These are phyloP conservation scores for Amanita jacksonii DNA, from an alignment of 768 basidiomycete genomes.

Conservation along the genomic window DNA sequence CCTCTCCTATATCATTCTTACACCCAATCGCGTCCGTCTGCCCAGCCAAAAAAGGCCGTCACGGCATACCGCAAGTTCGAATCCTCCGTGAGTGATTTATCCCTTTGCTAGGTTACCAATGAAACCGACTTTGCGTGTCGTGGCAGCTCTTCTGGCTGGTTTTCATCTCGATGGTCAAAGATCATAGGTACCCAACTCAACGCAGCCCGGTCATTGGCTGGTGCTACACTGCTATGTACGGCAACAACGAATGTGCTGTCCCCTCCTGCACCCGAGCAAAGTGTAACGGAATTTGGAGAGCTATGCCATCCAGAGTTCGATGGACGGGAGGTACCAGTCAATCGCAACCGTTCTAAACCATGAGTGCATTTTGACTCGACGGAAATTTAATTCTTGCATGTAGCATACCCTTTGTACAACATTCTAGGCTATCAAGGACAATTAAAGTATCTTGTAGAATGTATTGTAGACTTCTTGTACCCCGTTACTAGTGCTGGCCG, in stretches of 20 bases:
- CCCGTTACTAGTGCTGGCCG: constrained; percentile 1
- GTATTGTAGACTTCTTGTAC: constrained; percentile 1
- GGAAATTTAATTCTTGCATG: not conserved
- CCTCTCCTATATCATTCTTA: constrained; percentile 43
- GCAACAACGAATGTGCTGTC: not conserved
- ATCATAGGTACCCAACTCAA: constrained; percentile 2
- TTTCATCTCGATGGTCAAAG: not conserved
- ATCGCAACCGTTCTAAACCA: not conserved
- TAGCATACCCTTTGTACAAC: not conserved
- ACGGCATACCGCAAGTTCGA: constrained; percentile 12
- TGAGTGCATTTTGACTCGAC: not conserved
- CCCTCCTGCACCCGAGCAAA: not conserved
- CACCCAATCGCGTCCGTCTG: constrained; percentile 41
- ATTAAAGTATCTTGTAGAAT: not conserved
- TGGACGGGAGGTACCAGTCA: not conserved
- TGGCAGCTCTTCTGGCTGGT: not conserved
- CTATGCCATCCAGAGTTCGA: not conserved
- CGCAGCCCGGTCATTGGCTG: not conserved
- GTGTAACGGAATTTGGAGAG: constrained; percentile 1
- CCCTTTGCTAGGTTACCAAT: not conserved
- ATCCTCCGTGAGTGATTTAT: constrained; percentile 2
- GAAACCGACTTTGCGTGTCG: not conserved
- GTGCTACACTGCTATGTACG: not conserved
- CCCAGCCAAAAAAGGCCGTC: constrained; percentile 27
- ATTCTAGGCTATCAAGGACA: not conserved